Evolutionary conservation across 1,139 yeast genomes (phyloP), one percentile per base, ranked within the genome.

Genomic region (Magnusiomyces ingens): DNA sequence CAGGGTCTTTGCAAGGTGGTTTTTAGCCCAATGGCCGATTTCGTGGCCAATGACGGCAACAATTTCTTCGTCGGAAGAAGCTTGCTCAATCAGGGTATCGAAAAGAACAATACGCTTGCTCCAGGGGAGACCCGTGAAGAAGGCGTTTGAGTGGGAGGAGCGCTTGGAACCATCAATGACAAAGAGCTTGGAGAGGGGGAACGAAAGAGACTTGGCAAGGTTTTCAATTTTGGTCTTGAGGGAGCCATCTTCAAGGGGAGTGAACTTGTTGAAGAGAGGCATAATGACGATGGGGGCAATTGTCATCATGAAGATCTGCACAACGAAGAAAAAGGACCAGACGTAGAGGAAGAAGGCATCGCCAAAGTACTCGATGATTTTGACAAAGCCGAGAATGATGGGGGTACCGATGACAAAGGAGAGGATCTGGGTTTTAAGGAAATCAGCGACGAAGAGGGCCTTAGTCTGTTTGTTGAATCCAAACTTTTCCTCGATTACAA

Each of bases 1-100:
- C 64, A 93, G 71, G 77, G 83, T 78, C 67, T 83, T 83, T 17
- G 90, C 75, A 57, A 91, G 84, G 70, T 93, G 99, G 57, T 85
- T 83, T 67, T 85, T 77, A 62, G 85, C 85, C 99, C 99, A 93
- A 70, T 93, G 99, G 49, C 99, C 99, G 61, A 93, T 85, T 73
- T 93, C 99, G 67, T 93, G 99, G 21, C 96, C 98, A 63, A 93
- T 76, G 1, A 93, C 96, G 45, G 99, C 97, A 52, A 91, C 89
- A 36, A 91, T 87, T 70, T 93, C 96, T 8, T 26, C 32, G 49
- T 79, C 79, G 37, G 81, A 79, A 37, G 90, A 73, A 36, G 91
- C 83, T 55, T 87, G 85, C 57, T 86, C 83, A 60, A 93, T 84
- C 71, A 93, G 78, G 8, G 98, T 93, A 64, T 93, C 99, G 67